Conservation (phyloP, 1,139 yeast genomes). For the Yueomyces sp. region DNA sequence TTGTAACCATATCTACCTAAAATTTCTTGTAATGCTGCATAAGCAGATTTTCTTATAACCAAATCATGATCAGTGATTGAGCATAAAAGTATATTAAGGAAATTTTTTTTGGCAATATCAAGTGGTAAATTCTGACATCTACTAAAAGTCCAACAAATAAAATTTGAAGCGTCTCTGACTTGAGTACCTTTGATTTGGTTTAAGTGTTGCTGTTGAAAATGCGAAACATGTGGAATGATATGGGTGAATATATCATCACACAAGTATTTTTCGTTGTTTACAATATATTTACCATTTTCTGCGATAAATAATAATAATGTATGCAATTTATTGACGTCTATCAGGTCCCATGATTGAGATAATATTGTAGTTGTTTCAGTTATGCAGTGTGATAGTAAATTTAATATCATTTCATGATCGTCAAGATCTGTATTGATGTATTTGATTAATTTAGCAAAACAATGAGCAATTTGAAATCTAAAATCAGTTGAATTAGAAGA, state of each 20-base stretch:
- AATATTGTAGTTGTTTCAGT: slow-evolving; percentile 9
- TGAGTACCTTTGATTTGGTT: slow-evolving; percentile 48
- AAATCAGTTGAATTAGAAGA: slow-evolving; percentile 20
- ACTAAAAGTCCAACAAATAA: slow-evolving; percentile 50
- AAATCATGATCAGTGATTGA: slow-evolving; percentile 64
- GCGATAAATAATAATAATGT: slow-evolving; percentile 24
- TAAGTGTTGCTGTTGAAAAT: slow-evolving; percentile 39
- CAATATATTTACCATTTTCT: slow-evolving; percentile 24
- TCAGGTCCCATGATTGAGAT: slow-evolving; percentile 10
- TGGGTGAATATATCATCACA: slow-evolving; percentile 4
- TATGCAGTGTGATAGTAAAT: slow-evolving; percentile 15
- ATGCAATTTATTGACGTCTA: slow-evolving; percentile 24
- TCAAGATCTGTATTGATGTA: slow-evolving; percentile 7
- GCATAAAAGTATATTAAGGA: slow-evolving; percentile 37
- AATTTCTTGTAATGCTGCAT: slow-evolving; percentile 80
- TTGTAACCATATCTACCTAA: slow-evolving; percentile 52
- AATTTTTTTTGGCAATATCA: slow-evolving; percentile 17
- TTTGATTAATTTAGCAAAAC: slow-evolving; percentile 20
- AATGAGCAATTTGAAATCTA: slow-evolving; percentile 24
- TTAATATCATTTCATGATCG: slow-evolving; percentile 16
- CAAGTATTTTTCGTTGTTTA: slow-evolving; percentile 11
- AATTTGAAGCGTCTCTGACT: slow-evolving; percentile 76
- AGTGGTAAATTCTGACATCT: slow-evolving; percentile 25
- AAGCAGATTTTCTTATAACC: slow-evolving; percentile 64
- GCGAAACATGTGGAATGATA: slow-evolving; percentile 31